Evolutionary conservation across 2,329 filamentous ascomycete species (phyloP), one percentile per base, ranked within the genome.

Genomic region (Neurospora sp.): DNA sequence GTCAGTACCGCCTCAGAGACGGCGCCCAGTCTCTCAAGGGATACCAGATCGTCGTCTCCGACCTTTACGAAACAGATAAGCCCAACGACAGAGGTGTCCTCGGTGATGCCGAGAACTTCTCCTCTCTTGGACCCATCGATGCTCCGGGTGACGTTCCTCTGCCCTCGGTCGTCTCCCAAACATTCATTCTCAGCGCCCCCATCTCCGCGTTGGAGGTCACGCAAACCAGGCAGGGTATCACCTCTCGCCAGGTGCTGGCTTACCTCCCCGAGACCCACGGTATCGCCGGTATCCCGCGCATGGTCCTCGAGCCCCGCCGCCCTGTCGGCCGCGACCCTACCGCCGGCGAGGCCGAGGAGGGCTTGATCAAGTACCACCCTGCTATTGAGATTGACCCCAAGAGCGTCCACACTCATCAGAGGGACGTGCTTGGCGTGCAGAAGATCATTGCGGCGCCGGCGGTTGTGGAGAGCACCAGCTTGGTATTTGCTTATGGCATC

Each of bases 211-310:
- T 99, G 77, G 86, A 92, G 0, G 92, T 97, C 17, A 96, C 94
- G 0, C 90, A 94, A 78, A 99, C 96, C 0, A 87, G 91, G 38
- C 96, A 99, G 82, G 96, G 96, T 38, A 97, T 99, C 77, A 92
- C 93, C 0, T 91, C 89, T 58, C 90, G 93, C 17, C 90, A 95
- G 74, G 84, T 99, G 2, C 85, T 99, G 13, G 93, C 91, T 66
- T 91, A 91, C 46, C 84, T 97, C 2, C 88, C 93, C 0, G 85
- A 89, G 39, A 86, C 89, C 0, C 90, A 92, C 77, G 86, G 91
- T 43, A 89, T 99, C 69, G 83, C 95, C 67, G 91, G 90, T 23
- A 90, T 99, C 68, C 92, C 94, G 4, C 91, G 93, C 62, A 84
- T 87, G 38, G 79, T 94, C 46, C 86, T 98, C 36, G 94, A 98